These are phyloP conservation scores for Trametes sp. DNA, from an alignment of 1,284 basidiomycete genomes.

Conservation along the genomic window DNA sequence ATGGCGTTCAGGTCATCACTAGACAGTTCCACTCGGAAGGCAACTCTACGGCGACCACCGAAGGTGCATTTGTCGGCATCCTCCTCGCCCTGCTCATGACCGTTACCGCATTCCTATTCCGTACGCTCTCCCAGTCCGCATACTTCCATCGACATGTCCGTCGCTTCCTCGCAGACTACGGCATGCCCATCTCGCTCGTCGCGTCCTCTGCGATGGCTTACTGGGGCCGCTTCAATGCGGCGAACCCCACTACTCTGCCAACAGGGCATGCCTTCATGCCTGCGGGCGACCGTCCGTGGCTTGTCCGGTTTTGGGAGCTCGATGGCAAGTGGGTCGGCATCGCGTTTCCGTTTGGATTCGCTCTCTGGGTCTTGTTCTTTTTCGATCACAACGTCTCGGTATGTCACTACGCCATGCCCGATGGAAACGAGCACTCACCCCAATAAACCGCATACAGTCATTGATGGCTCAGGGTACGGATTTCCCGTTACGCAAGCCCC, in stretches of 20 bases:
- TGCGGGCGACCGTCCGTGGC: slow-evolving; percentile 81
- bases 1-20: slow-evolving; percentile 85
- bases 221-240: slow-evolving; percentile 80
- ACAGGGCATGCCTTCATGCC: slow-evolving; percentile 75
- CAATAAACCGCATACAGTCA: slow-evolving; percentile 56
- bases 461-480: slow-evolving; percentile 93
- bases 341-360: slow-evolving; percentile 76
- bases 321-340: slow-evolving; percentile 91
- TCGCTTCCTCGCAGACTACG: slow-evolving; percentile 84
- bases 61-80: slow-evolving; percentile 75
- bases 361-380: slow-evolving; percentile 78
- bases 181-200: slow-evolving; percentile 87
- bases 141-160: slow-evolving; percentile 79
- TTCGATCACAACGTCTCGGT: slow-evolving; percentile 89
- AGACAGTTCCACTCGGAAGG: slow-evolving; percentile 66
- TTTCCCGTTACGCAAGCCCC: slow-evolving; percentile 91
- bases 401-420: too few relatives aligned
- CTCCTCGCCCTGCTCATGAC: slow-evolving; percentile 84
- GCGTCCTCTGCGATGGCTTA: slow-evolving; percentile 81
- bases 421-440: too few relatives aligned
- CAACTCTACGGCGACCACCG: slow-evolving; percentile 42
- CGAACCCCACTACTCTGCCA: slow-evolving; percentile 74
- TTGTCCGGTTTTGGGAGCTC: slow-evolving; percentile 92
- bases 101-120: slow-evolving; percentile 76
- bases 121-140: slow-evolving; percentile 64